Percentiles rank a stretch among this genome's conserved stretches.
These are phyloP conservation scores for Argentina anserina DNA, from an alignment of 306 rosid genomes.

Conservation along the genomic window DNA sequence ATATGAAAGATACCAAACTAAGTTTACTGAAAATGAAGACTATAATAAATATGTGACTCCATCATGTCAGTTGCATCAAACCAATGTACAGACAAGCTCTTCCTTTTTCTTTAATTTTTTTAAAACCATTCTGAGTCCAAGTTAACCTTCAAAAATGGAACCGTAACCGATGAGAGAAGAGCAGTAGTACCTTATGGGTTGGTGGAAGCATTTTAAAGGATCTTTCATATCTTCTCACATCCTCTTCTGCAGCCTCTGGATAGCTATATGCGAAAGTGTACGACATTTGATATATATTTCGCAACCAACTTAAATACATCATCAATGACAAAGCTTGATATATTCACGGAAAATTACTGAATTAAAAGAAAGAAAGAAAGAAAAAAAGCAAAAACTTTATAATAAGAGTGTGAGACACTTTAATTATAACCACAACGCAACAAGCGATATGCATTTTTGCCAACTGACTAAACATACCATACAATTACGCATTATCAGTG, in stretches of 20 bases:
- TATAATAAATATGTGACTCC: neutral
- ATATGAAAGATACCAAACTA: neutral
- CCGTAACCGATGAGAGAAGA: neutral
- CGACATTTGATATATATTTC: neutral
- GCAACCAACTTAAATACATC: neutral
- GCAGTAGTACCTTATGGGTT: constrained; percentile 66
- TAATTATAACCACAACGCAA: too few relatives aligned
- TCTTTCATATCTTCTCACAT: constrained; percentile 80
- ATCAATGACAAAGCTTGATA: too few relatives aligned
- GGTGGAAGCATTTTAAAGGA: constrained; percentile 72
- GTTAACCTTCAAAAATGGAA: neutral
- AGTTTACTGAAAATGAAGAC: neutral
- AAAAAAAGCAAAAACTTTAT: too few relatives aligned
- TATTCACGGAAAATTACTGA: too few relatives aligned
- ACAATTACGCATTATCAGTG: too few relatives aligned
- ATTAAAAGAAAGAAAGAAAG: too few relatives aligned
- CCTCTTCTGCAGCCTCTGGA: constrained; percentile 90
- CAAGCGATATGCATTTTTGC: too few relatives aligned
- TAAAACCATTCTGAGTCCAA: neutral
- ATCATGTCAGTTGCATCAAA: neutral
- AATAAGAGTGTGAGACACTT: too few relatives aligned
- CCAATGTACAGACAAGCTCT: neutral
- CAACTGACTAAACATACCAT: too few relatives aligned
- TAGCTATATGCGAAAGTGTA: constrained; percentile 47
- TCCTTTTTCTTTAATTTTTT: neutral